Evolutionary conservation across 208 protist species (phyloP).

Genomic region (Acanthamoeba castellanii): DNA sequence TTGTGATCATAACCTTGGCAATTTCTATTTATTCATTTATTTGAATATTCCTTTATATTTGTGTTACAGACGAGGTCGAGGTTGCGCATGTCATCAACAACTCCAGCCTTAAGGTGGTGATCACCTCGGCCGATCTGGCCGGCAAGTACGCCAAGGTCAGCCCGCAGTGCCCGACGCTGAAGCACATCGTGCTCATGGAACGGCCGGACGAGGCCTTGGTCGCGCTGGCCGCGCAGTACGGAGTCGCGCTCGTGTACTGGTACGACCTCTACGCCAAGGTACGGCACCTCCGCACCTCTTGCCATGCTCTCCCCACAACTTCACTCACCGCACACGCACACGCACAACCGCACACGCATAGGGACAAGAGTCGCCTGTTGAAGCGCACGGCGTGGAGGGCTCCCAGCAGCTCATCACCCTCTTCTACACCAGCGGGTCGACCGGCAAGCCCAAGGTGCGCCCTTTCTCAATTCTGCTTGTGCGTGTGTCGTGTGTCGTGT

Average conservation of each 20-base stretch:
- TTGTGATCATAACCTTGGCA: no score
- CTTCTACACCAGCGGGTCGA: constrained; percentile 79
- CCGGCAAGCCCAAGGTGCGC: constrained; percentile 73
- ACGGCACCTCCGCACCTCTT: not conserved
- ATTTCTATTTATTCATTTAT: no score
- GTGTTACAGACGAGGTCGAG: not conserved
- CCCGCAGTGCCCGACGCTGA: not conserved
- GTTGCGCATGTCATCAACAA: constrained; percentile 40
- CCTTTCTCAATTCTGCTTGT: not conserved
- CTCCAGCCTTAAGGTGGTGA: not conserved
- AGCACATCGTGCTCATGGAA: constrained; percentile 2
- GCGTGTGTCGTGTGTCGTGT: not conserved
- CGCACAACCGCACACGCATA: not conserved
- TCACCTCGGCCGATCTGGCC: constrained; percentile 21
- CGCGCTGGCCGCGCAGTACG: not conserved
- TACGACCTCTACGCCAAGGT: constrained; percentile 29
- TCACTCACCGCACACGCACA: not conserved
- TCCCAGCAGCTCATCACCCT: constrained; percentile 69
- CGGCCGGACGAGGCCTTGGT: not conserved
- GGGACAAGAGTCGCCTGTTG: not conserved
- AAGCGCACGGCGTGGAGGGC: not conserved
- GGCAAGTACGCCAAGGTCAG: not conserved
- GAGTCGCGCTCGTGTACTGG: not conserved
- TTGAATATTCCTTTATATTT: not conserved
- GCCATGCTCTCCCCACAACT: not conserved